Evolutionary conservation across 2,329 filamentous ascomycete genomes (phyloP), one percentile per base, ranked within the genome.

Genomic region (Aspergillus sp.): DNA sequence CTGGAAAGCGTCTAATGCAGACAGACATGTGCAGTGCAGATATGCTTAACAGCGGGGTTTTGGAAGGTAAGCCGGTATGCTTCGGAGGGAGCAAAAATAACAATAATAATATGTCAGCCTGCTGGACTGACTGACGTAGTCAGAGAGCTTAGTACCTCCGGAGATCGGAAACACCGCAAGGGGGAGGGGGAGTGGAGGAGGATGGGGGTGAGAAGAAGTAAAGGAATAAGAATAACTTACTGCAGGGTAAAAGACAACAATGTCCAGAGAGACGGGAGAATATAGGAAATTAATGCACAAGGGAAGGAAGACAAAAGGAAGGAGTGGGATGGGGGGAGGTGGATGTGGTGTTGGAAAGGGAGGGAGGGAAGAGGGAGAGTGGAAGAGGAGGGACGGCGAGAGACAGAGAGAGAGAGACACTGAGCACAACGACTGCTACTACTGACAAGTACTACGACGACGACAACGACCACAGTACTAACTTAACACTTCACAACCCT

Each of bases 71-170:
- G 53, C 30, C 25, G 41, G 38, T 44, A 42, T 55, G 53, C 53
- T 55, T 58, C 54, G 54, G 59, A 60, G 59, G 57, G 57, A 56
- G 53, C 38, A 57, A 59, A 59, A 61, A 59, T 62, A 67, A 66
- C 61, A 68, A 71, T 67, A 62, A 60, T 61, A 62, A 60, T 61
- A 63, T 66, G 68, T 75, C 69, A 73, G 72, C 68, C 66, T 65
- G 66, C 61, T 64, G 53, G 65, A 68, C 58, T 60, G 65, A 68
- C 58, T 60, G 68, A 68, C 57, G 62, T 68, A 67, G 66, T 68
- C 64, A 66, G 63, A 64, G 65, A 59, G 8, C 10, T 59, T 64
- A 65, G 59, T 69, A 64, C 66, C 67, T 71, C 65, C 62, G 58
- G 64, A 66, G 68, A 62, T 61, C 55, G 54, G 54, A 67, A 66